These are phyloP conservation scores for Prunus davidiana DNA, from an alignment of 306 rosid genomes.

Conservation along the genomic window DNA sequence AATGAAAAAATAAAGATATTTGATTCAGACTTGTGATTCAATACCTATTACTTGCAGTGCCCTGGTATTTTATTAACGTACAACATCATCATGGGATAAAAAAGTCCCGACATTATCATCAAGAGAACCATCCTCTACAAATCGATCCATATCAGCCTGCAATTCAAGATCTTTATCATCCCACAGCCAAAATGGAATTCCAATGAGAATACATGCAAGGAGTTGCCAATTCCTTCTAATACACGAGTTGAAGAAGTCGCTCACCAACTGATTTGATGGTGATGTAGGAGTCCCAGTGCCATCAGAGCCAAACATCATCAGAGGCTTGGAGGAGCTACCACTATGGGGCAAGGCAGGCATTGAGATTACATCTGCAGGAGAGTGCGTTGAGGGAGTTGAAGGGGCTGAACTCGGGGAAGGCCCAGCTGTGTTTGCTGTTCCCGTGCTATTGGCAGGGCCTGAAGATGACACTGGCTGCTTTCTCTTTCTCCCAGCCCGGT, in stretches of 20 bases:
- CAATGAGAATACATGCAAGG: slow-evolving; percentile 76
- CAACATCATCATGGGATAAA: slow-evolving; percentile 92
- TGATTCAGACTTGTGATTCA: not conserved
- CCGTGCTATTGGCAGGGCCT: slow-evolving; percentile 97
- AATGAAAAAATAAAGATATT: not conserved
- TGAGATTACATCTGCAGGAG: slow-evolving; percentile 94
- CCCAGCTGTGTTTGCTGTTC: slow-evolving; percentile 94
- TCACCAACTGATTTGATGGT: slow-evolving; percentile 92
- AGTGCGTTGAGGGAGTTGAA: slow-evolving; percentile 96
- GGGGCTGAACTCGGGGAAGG: slow-evolving; percentile 99
- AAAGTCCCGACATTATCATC: slow-evolving; percentile 96
- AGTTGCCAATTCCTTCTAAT: slow-evolving; percentile 46
- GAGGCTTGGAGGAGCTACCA: slow-evolving; percentile 85
- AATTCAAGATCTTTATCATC: slow-evolving; percentile 99
- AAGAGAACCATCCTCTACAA: slow-evolving; percentile 91
- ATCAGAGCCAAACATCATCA: slow-evolving; percentile 79
- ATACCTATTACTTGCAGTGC: not conserved
- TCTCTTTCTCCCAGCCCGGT: slow-evolving; percentile 93
- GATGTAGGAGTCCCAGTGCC: slow-evolving; percentile 85
- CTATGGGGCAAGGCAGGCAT: slow-evolving; percentile 89
- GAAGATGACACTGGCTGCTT: slow-evolving; percentile 96
- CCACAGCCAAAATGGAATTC: slow-evolving; percentile 95
- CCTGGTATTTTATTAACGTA: not conserved
- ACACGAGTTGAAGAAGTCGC: slow-evolving; percentile 34
- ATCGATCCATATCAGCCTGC: slow-evolving; percentile 99